These are phyloP conservation scores for Galeopsis tetrahit DNA, from an alignment of 257 asterid species.

Conservation along the genomic window DNA sequence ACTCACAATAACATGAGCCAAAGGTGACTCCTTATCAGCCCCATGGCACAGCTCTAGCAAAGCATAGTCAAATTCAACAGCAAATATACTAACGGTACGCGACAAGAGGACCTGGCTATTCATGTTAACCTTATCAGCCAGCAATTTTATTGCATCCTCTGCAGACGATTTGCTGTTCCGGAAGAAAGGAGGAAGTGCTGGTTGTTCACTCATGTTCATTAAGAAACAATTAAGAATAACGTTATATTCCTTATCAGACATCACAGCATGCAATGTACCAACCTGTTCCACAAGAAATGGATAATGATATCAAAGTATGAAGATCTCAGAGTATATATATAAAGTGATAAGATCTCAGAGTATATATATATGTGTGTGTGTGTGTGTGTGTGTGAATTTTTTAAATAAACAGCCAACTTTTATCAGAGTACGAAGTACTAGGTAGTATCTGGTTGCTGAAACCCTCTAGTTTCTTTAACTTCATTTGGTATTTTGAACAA, in stretches of 20 bases:
- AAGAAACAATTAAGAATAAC: slow-evolving; percentile 82
- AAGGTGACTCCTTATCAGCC: slow-evolving; percentile 77
- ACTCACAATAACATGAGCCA: slow-evolving; percentile 97
- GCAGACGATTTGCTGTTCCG: slow-evolving; percentile 79
- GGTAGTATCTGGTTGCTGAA: slow-evolving; percentile 1
- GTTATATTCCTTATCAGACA: slow-evolving; percentile 92
- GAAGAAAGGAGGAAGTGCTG: slow-evolving; percentile 88
- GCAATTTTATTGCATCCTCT: slow-evolving; percentile 82
- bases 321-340: not conserved
- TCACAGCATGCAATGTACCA: slow-evolving; percentile 81
- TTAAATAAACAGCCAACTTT: not conserved
- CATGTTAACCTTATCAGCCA: slow-evolving; percentile 90
- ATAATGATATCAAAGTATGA: slow-evolving; percentile 26
- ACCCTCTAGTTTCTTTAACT: not conserved
- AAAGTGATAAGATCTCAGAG: slow-evolving; percentile 4
- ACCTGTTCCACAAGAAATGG: slow-evolving; percentile 57
- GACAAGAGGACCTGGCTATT: slow-evolving; percentile 92
- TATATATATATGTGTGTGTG: not conserved
- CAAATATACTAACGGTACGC: slow-evolving; percentile 82
- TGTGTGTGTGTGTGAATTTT: not conserved
- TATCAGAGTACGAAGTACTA: not conserved
- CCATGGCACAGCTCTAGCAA: slow-evolving; percentile 87
- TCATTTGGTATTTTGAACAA: not conserved
- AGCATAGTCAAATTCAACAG: slow-evolving; percentile 79
- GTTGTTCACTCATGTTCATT: slow-evolving; percentile 86